A percentile compares a stretch with the other conserved stretches of the same genome.
These are phyloP conservation scores for Porodaedalea pini DNA, from an alignment of 1,284 basidiomycete genomes.

Conservation along the genomic window DNA sequence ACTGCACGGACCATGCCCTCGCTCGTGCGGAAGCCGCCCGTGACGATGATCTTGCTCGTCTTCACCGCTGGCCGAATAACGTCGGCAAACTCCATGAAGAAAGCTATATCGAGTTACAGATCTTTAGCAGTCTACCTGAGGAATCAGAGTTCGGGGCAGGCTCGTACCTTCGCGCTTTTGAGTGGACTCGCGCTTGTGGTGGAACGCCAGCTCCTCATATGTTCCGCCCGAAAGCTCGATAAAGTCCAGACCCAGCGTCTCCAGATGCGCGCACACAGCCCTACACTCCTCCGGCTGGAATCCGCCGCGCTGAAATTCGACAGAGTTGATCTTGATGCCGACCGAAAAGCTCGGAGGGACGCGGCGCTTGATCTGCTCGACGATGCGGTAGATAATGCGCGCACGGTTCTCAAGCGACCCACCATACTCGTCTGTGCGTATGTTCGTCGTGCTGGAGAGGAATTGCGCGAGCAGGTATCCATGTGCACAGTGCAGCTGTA, in stretches of 20 bases:
- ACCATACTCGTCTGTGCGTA: conserved; percentile 47
- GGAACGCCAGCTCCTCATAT: conserved; percentile 35
- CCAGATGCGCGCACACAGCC: conserved; percentile 40
- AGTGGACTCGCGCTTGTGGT: conserved; percentile 34
- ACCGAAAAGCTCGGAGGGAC: conserved; percentile 39
- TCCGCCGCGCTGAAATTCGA: conserved; percentile 29
- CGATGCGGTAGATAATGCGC: conserved; percentile 34
- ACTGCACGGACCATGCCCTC: conserved; percentile 40
- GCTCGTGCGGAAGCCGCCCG: conserved; percentile 45
- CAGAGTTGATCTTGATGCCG: conserved; percentile 45
- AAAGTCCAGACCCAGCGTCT: conserved; percentile 43
- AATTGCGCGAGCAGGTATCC: conserved; percentile 25
- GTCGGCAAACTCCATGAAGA: conserved; percentile 40
- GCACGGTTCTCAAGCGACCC: conserved; percentile 41
- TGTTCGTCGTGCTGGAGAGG: conserved; percentile 31
- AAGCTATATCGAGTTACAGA: conserved; percentile 1
- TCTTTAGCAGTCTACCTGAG: conserved; percentile 23
- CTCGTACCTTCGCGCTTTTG: conserved; percentile 39
- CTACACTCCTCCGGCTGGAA: conserved; percentile 40
- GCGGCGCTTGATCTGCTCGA: conserved; percentile 33
- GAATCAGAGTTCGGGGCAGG: conserved; percentile 14
- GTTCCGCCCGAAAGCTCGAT: conserved; percentile 47
- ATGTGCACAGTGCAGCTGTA: conserved; percentile 29
- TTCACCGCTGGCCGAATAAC: conserved; percentile 34
- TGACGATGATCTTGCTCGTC: conserved; percentile 39